Conservation (phyloP, 495 filamentous ascomycete species). For the Hypoxylon trugodes region DNA sequence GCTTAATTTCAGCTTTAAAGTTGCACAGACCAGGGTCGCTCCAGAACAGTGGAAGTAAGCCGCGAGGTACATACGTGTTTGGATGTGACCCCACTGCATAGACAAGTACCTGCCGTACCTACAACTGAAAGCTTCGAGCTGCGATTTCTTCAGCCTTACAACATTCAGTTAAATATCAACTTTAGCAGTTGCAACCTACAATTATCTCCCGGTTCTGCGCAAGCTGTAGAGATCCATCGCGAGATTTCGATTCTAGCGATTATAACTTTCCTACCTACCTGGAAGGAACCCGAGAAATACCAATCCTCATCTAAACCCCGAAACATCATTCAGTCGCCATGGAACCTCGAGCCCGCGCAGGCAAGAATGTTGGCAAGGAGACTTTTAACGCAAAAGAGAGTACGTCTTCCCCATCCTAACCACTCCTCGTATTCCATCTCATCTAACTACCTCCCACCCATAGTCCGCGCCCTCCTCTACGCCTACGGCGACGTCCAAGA, state of each 20-base stretch:
- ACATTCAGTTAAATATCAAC: conserved; percentile 14
- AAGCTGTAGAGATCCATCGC: background rate
- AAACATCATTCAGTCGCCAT: conserved; percentile 47
- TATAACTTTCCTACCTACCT: too few relatives aligned
- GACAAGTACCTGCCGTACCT: too few relatives aligned
- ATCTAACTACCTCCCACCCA: background rate
- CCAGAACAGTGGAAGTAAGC: background rate
- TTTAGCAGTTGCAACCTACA: too few relatives aligned
- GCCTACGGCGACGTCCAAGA: conserved; percentile 79
- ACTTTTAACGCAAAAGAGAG: conserved; percentile 82
- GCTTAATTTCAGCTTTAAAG: conserved; percentile 14
- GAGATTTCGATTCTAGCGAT: too few relatives aligned
- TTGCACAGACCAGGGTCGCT: conserved; percentile 15
- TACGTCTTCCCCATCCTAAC: conserved; percentile 52
- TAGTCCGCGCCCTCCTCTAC: conserved; percentile 83
- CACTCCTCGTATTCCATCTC: conserved; percentile 11
- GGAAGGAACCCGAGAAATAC: too few relatives aligned
- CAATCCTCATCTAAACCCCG: too few relatives aligned
- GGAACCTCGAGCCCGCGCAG: conserved; percentile 78
- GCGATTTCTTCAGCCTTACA: conserved; percentile 24
- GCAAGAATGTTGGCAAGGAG: conserved; percentile 87
- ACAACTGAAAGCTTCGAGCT: background rate
- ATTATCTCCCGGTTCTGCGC: background rate
- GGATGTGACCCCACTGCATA: conserved; percentile 19
- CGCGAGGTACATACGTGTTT: conserved; percentile 3